These are phyloP conservation scores for Aspergillus tubingensis DNA, from an alignment of 2,329 filamentous ascomycete genomes.

Conservation along the genomic window DNA sequence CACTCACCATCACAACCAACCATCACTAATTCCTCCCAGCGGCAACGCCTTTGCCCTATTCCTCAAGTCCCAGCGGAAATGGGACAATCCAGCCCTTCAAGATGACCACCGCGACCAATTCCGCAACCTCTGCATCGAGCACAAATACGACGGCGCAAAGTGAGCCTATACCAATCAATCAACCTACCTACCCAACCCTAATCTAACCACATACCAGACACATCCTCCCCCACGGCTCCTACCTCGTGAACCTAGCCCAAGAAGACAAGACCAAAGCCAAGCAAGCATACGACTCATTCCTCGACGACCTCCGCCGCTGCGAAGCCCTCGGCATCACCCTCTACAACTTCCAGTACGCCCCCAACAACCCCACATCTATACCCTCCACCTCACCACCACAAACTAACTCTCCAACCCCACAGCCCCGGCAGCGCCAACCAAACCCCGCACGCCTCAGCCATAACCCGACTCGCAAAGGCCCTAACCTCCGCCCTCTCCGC, in stretches of 20 bases:
- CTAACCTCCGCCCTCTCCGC: constrained; percentile 80
- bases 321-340: constrained; percentile 80
- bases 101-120: constrained; percentile 70
- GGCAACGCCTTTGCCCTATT: constrained; percentile 94
- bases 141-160: constrained; percentile 69
- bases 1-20: too few species aligned
- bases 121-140: constrained; percentile 64
- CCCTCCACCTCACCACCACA: neutral
- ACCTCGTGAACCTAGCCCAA: constrained; percentile 94
- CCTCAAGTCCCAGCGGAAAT: constrained; percentile 94
- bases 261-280: constrained; percentile 74
- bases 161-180: constrained; percentile 22
- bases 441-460: constrained; percentile 66
- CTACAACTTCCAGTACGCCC: constrained; percentile 85
- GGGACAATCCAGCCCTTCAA: constrained; percentile 78
- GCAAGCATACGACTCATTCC: constrained; percentile 81
- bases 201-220: constrained; percentile 50
- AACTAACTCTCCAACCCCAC: neutral
- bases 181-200: neutral
- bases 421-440: constrained; percentile 77
- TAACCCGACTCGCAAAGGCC: constrained; percentile 75
- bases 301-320: constrained; percentile 85
- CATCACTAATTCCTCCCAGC: constrained; percentile 41
- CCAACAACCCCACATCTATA: neutral
- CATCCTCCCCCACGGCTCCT: constrained; percentile 89